Base-by-base conservation (phyloP, 2,329 filamentous ascomycete species). In the Fusarium lateritium region DNA sequence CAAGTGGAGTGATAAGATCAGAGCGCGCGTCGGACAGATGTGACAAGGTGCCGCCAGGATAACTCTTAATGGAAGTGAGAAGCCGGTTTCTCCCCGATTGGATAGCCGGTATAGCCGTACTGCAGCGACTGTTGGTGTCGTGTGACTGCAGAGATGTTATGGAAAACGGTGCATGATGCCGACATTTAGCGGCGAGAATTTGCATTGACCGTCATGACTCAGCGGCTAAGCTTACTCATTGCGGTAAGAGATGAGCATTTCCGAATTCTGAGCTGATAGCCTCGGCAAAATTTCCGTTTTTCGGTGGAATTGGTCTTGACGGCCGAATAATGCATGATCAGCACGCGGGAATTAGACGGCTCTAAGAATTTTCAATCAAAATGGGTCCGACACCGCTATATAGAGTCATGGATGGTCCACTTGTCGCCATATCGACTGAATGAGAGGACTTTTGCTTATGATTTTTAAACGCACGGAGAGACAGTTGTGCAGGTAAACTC, bases 171-270 rank as follows among this genome's bases (percentile, higher is more conserved):
- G 19, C 6, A 39, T 52, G 50, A 67, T 26, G 62, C 67, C 67
- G 67, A 69, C 14, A 40, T 5, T 39, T 40, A 15, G 17, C 67
- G 67, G 67, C 49, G 22, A 45, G 39, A 60, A n/a, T 45, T 54
- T 5, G 4, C 21, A 28, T 42, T 63, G 7, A 34, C 71, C 66
- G 71, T 52, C 64, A 61, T 73, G 67, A 73, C 56, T 73, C 67
- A 73, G 61, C 69, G 2, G 2, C 11, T 10, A 6, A n/a, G 11
- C 5, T 51, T 22, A 33, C n/a, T 45, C 14, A 9, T n/a, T 13
- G 14, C 7, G 28, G 38, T 15, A 21, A 15, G 4, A 43, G n/a
- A 34, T 19, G 60, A 60, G 64, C 14, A 13, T 17, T 51, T 10
- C n/a, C 4, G 14, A 31, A 31, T 31, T 31, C 28, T 31, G 4